Percentiles rank a stretch among this genome's conserved stretches.
Evolutionary conservation across 2,329 filamentous ascomycete genomes (phyloP).

Genomic region (Sclerotinia nivalis): DNA sequence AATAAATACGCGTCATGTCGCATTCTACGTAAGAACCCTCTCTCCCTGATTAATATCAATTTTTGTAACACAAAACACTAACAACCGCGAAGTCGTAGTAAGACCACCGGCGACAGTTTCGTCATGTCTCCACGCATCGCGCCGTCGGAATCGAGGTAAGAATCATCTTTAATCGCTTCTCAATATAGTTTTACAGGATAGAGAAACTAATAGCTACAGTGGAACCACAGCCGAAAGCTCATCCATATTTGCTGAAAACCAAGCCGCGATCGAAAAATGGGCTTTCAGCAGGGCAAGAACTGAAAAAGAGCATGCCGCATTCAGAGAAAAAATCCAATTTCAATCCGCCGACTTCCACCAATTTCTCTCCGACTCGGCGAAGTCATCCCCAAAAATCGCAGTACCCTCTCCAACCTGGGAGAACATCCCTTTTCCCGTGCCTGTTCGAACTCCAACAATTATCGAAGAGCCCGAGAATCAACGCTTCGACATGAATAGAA

Average conservation of each 20-base stretch:
- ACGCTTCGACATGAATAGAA: not conserved
- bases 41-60: not conserved
- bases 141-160: not conserved
- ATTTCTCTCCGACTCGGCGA: not conserved
- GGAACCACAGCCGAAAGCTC: not conserved
- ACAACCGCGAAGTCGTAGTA: not conserved
- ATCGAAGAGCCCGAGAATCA: not conserved
- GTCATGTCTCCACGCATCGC: not conserved
- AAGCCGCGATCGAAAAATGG: not conserved
- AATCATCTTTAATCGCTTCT: not conserved
- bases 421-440: not conserved
- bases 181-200: no score
- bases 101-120: not conserved
- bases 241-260: not conserved
- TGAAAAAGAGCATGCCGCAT: not conserved
- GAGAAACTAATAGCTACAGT: not conserved
- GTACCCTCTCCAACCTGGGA: constrained; percentile 8
- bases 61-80: not conserved
- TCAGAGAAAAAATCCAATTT: constrained; percentile 3
- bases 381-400: not conserved
- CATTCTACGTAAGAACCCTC: constrained; percentile 2
- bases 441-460: not conserved
- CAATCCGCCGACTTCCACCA: constrained; percentile 13
- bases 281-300: not conserved
- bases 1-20: not conserved